These are phyloP conservation scores for Talaromyces nanjingensis DNA, from an alignment of 495 filamentous ascomycete species.

Conservation along the genomic window DNA sequence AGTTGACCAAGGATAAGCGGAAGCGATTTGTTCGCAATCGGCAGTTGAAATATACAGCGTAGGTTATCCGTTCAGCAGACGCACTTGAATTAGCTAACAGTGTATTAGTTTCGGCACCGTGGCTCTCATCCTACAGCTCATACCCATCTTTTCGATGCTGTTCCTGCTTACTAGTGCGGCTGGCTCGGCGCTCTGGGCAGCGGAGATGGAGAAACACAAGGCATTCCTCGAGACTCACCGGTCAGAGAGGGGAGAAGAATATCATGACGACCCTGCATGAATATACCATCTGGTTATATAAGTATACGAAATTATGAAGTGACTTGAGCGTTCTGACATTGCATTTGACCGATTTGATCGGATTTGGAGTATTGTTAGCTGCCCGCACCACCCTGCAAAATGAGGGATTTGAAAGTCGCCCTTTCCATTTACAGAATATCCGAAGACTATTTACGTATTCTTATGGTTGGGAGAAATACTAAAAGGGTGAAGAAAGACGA, in stretches of 20 bases:
- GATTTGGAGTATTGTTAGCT: background rate
- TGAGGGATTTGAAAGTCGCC: too few species aligned
- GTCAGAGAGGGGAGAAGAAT: slow-evolving; percentile 12
- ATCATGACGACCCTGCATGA: slow-evolving; percentile 28
- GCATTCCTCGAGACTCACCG: slow-evolving; percentile 21
- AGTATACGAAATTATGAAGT: slow-evolving; percentile 14
- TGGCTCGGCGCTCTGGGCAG: slow-evolving; percentile 57
- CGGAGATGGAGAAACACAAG: slow-evolving; percentile 47
- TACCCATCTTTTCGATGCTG: slow-evolving; percentile 58
- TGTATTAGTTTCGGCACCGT: slow-evolving; percentile 50
- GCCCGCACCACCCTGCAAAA: background rate
- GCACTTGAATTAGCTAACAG: background rate
- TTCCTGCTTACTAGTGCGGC: slow-evolving; percentile 60
- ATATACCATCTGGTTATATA: background rate
- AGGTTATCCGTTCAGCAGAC: slow-evolving; percentile 13
- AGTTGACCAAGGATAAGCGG: slow-evolving; percentile 50
- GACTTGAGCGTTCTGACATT: background rate
- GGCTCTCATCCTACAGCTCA: slow-evolving; percentile 52
- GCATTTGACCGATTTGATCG: background rate
- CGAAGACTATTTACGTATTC: too few species aligned
- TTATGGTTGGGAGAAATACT: too few species aligned
- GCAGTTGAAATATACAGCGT: slow-evolving; percentile 58
- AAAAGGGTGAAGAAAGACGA: too few species aligned
- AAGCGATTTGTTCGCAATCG: slow-evolving; percentile 45
- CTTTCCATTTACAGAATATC: too few species aligned